phyloP scores from a whole-genome alignment of 306 rosid genomes.

The Sechiopsis laciniata region DNA sequence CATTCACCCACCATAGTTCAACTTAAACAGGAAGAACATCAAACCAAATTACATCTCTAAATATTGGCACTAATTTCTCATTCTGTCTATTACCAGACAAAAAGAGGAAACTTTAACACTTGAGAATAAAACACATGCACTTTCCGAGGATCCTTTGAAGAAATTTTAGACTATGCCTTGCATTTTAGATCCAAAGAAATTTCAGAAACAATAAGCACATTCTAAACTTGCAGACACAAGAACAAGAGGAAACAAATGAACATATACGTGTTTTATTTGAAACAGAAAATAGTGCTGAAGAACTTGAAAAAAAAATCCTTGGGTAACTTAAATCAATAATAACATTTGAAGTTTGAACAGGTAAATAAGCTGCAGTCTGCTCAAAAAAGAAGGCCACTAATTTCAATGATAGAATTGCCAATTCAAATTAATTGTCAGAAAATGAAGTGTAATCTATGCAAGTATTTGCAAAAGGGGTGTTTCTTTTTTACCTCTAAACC shows the following conservation, averaged over 20 bases:
- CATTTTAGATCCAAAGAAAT: neutral
- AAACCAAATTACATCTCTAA: neutral
- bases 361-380: neutral
- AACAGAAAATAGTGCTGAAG: neutral
- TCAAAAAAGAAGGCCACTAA: too few species aligned
- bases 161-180: neutral
- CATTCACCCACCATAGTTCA: neutral
- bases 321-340: neutral
- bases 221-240: neutral
- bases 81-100: neutral
- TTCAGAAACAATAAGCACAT: slow-evolving; percentile 1
- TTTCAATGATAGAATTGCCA: neutral
- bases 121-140: neutral
- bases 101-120: neutral
- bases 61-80: neutral
- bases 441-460: neutral
- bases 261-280: neutral
- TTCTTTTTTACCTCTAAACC: neutral
- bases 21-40: neutral
- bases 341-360: neutral
- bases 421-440: neutral
- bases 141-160: neutral
- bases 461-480: neutral
- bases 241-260: neutral
- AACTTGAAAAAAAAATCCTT: neutral